Base-by-base conservation (phyloP, 2,329 filamentous ascomycete genomes). In the Aquanectria penicillioides region DNA sequence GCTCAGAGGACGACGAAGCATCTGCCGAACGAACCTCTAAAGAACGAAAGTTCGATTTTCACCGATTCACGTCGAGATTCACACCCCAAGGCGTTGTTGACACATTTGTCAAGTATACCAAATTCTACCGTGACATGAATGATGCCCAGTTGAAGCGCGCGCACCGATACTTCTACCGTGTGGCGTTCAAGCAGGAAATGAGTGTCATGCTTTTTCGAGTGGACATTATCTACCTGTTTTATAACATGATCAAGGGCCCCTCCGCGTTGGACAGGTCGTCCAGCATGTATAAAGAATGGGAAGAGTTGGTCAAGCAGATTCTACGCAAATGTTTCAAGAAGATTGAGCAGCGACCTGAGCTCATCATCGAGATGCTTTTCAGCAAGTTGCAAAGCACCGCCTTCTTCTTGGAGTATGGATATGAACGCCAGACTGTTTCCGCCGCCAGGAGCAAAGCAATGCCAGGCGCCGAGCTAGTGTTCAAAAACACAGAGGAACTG, bases 41-140 rank as follows among this genome's bases (percentile, higher is more conserved):
- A 36, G 95, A 99, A 74, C 88, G 95, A 49, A 97, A 94, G 68
- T 99, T 99, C 73, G 93, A 98, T 77, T 99, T 99, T 73, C 87
- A 85, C 57, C 87, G 90, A 3, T 98, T 97, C 72, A 83, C 91
- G 10, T 83, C 86, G 25, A 90, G 91, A 51, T 98, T 98, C 69
- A 85, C 91, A 41, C 90, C 89, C 0, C 94, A 98, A 73, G 87
- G 86, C 50, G 94, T 93, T 20, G 87, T 99, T 40, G 89, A 98
- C 73, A 96, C 94, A 0, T 99, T 97, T 72, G 83, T 97, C 25
- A 82, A 86, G 3, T 93, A 97, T 63, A 87, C 89, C 1, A 86
- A 83, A 41, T 94, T 88, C 76, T 97, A 97, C 76, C 84, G 82
- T 34, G 95, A 99, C 64, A 83, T 99, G 10, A 85, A 88, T 49